Conservation (phyloP, 1,139 yeast genomes). For the Debaryomyces sp. region DNA sequence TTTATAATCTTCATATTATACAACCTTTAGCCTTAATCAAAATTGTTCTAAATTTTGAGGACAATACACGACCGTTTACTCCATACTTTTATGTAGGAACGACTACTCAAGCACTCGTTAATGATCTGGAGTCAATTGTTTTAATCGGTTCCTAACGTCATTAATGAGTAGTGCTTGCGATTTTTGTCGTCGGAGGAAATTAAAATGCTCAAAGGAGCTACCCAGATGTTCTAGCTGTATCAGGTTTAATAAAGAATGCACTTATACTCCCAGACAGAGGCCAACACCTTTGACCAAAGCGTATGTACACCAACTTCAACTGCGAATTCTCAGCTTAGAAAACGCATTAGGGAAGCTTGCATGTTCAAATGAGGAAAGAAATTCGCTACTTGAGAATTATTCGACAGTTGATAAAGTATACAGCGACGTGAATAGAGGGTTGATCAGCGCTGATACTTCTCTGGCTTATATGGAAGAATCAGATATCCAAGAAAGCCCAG, state of each 20-base stretch:
- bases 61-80: too few species aligned
- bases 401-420: slow-evolving; percentile 13
- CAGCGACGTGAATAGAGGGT: slow-evolving; percentile 19
- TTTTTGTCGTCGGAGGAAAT: slow-evolving; percentile 28
- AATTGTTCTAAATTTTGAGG: too few species aligned
- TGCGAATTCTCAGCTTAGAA: slow-evolving; percentile 20
- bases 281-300: slow-evolving; percentile 31
- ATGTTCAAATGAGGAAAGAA: background rate
- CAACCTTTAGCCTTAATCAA: too few species aligned
- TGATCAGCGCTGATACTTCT: too few species aligned
- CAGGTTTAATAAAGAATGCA: slow-evolving; percentile 30
- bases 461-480: too few species aligned
- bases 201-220: slow-evolving; percentile 29
- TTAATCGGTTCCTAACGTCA: too few species aligned
- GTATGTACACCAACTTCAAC: slow-evolving; percentile 28
- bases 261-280: slow-evolving; percentile 27
- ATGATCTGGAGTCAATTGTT: too few species aligned
- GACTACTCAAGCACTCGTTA: too few species aligned
- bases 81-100: too few species aligned
- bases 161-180: slow-evolving; percentile 24
- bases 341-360: slow-evolving; percentile 15
- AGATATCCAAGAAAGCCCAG: slow-evolving; percentile 22
- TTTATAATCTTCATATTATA: too few species aligned
- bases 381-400: background rate
- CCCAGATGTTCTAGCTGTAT: slow-evolving; percentile 31